Conservation (phyloP, 2,329 filamentous ascomycete species). For the Aaosphaeria pasadenensis region DNA sequence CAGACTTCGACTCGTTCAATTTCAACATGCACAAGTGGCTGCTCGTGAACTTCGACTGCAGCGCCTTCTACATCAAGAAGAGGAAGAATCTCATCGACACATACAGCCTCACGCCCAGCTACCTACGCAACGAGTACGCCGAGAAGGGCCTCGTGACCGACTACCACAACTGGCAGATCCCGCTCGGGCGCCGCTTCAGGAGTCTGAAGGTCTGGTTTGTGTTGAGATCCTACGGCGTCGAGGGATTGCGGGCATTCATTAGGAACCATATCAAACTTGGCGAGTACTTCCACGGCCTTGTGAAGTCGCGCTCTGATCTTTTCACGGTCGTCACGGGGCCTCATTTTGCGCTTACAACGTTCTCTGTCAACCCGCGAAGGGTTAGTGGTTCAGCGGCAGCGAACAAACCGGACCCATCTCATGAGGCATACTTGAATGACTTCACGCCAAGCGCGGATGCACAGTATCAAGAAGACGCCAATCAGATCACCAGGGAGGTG, state of each 20-base stretch:
- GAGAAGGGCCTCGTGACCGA: constrained; percentile 85
- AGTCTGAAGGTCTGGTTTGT: constrained; percentile 96
- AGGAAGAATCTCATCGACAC: constrained; percentile 75
- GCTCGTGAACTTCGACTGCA: constrained; percentile 83
- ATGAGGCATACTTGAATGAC: constrained; percentile 31
- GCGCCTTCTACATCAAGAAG: constrained; percentile 74
- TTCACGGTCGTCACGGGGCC: constrained; percentile 75
- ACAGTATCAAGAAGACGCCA: constrained; percentile 54
- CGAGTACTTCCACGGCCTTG: constrained; percentile 63
- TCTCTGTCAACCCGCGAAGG: constrained; percentile 52
- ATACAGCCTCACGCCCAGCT: constrained; percentile 74
- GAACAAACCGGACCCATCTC: constrained; percentile 20
- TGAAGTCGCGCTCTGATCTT: constrained; percentile 62
- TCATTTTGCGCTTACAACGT: constrained; percentile 76
- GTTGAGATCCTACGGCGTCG: constrained; percentile 74
- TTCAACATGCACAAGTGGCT: constrained; percentile 99
- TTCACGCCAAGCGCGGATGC: constrained; percentile 34
- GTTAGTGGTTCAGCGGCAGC: constrained; percentile 9
- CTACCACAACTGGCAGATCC: constrained; percentile 97
- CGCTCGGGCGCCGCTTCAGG: constrained; percentile 83
- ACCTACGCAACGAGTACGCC: constrained; percentile 77
- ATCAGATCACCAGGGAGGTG: constrained; percentile 68
- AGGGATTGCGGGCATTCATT: constrained; percentile 72
- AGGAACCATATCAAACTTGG: constrained; percentile 65
- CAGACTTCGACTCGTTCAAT: constrained; percentile 80